These are phyloP conservation scores for Castanea mollissima DNA, from an alignment of 306 rosid genomes.

Conservation along the genomic window DNA sequence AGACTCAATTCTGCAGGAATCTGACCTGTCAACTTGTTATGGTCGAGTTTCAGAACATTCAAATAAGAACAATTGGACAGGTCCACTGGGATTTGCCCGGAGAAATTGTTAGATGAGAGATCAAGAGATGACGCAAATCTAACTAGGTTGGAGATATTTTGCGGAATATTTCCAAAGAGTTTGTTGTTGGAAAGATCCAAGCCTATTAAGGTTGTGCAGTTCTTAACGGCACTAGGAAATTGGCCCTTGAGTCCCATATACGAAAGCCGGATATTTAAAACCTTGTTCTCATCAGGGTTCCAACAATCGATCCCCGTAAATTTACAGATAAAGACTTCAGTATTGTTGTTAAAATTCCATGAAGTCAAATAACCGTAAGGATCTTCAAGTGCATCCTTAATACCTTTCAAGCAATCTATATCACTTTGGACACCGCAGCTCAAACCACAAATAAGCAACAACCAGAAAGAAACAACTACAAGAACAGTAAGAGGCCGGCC, in stretches of 20 bases:
- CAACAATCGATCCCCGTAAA: conserved; percentile 79
- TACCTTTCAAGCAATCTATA: conserved; percentile 52
- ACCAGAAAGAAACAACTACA: conserved; percentile 32
- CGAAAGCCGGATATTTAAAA: conserved; percentile 55
- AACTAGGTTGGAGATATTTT: conserved; percentile 25
- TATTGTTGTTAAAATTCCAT: conserved; percentile 57
- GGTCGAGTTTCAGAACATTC: no score
- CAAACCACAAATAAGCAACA: conserved; percentile 40
- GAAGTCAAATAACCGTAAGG: conserved; percentile 48
- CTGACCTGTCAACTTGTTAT: no score
- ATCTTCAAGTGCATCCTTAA: conserved; percentile 45
- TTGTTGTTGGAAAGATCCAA: conserved; percentile 70
- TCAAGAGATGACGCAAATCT: conserved; percentile 38
- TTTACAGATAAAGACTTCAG: conserved; percentile 69
- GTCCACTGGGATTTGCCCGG: conserved; percentile 48
- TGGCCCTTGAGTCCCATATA: conserved; percentile 74
- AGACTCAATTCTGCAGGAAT: no score
- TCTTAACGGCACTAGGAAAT: conserved; percentile 47
- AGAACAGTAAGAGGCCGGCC: conserved; percentile 24
- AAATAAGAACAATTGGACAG: conserved; percentile 34
- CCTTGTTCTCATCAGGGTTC: conserved; percentile 83
- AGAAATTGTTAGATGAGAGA: conserved; percentile 66
- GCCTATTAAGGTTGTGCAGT: conserved; percentile 71
- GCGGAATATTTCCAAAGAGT: conserved; percentile 55
- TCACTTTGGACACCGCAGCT: conserved; percentile 51